These are phyloP conservation scores for Suillus bovinus DNA, from an alignment of 768 basidiomycete genomes.

Conservation along the genomic window DNA sequence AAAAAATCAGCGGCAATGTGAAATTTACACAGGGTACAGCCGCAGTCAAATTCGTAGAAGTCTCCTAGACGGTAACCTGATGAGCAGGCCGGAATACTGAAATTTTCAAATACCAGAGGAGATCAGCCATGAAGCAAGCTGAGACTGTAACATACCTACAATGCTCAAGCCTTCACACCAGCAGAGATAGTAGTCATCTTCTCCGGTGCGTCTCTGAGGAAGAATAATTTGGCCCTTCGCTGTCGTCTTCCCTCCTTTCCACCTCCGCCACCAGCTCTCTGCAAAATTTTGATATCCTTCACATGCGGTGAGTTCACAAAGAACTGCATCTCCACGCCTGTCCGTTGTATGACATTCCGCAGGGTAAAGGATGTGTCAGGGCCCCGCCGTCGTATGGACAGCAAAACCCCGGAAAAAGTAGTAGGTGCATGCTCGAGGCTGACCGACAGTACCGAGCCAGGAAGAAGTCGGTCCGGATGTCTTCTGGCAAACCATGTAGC, in stretches of 20 bases:
- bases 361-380: slow-evolving; percentile 86
- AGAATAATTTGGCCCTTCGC: slow-evolving; percentile 80
- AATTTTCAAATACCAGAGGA: background rate
- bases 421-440: slow-evolving; percentile 76
- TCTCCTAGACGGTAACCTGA: background rate
- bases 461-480: slow-evolving; percentile 65
- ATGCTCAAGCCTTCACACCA: slow-evolving; percentile 31
- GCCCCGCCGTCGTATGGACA: slow-evolving; percentile 80
- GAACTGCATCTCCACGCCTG: slow-evolving; percentile 92
- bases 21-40: no score
- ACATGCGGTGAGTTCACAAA: slow-evolving; percentile 84
- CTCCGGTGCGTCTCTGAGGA: slow-evolving; percentile 77
- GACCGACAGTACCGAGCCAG: slow-evolving; percentile 87
- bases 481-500: slow-evolving; percentile 68
- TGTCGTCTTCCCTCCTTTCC: slow-evolving; percentile 54
- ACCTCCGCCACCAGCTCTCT: slow-evolving; percentile 46
- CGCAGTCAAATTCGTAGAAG: background rate
- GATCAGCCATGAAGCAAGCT: slow-evolving; percentile 1
- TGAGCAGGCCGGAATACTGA: background rate
- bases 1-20: background rate
- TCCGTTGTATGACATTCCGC: slow-evolving; percentile 87
- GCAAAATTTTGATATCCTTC: slow-evolving; percentile 82
- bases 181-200: slow-evolving; percentile 79
- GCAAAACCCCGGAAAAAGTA: slow-evolving; percentile 85
- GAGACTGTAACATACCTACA: background rate